Percentiles rank a stretch among this genome's conserved stretches.
Evolutionary conservation across 2,329 filamentous ascomycete genomes (phyloP).

Genomic region (Verticillium dahliae): DNA sequence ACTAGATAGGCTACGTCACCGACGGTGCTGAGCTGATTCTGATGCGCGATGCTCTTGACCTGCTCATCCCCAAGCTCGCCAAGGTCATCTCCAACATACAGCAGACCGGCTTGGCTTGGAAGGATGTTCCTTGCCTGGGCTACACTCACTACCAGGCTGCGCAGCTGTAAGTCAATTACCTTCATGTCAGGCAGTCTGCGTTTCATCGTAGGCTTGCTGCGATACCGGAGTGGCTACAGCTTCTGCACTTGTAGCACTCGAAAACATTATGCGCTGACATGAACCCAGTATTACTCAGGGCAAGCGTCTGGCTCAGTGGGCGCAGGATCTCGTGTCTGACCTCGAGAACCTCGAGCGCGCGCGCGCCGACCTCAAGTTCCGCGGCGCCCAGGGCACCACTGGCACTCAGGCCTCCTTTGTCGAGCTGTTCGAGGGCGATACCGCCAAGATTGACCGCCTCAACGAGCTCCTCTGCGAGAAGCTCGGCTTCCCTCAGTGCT

Average conservation of each 20-base stretch:
- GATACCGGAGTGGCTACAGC: constrained; percentile 8
- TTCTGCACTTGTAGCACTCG: background rate
- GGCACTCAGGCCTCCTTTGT: constrained; percentile 75
- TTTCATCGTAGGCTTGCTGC: too few species aligned
- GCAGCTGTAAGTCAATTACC: constrained; percentile 21
- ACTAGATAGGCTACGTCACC: constrained; percentile 42
- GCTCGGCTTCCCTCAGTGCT: constrained; percentile 43
- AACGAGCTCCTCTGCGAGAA: constrained; percentile 51
- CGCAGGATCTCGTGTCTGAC: constrained; percentile 59
- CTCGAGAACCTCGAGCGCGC: constrained; percentile 66
- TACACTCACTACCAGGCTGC: constrained; percentile 70
- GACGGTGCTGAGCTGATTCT: constrained; percentile 77
- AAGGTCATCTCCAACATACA: constrained; percentile 71
- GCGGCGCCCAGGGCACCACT: constrained; percentile 63
- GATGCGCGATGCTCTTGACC: constrained; percentile 58
- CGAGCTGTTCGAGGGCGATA: constrained; percentile 45
- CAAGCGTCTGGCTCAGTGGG: constrained; percentile 63
- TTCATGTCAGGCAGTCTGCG: too few species aligned
- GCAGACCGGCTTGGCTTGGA: constrained; percentile 66
- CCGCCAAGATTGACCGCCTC: constrained; percentile 42
- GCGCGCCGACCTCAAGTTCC: constrained; percentile 64
- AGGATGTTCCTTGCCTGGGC: constrained; percentile 62
- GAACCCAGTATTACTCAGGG: constrained; percentile 51
- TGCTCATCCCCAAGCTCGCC: constrained; percentile 73
- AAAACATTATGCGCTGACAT: background rate